Conservation (phyloP, 495 filamentous ascomycete genomes). For the Staphylotrichum longicolle region DNA sequence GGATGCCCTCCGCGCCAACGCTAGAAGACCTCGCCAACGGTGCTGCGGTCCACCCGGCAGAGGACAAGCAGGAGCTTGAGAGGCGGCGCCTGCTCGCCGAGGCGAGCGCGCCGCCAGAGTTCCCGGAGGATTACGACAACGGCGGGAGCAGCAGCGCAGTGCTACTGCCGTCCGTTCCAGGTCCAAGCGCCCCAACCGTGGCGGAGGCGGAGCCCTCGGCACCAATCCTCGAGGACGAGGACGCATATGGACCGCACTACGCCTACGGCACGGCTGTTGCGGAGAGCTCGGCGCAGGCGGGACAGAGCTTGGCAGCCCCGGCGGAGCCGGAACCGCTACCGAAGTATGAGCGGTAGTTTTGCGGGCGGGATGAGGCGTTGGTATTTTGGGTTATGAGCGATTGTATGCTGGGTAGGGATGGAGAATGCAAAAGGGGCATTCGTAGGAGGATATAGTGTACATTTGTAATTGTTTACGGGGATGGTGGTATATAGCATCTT, state of each 20-base stretch:
- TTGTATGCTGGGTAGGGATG: background rate
- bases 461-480: conserved; percentile 18
- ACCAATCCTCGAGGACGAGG: conserved; percentile 65
- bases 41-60: conserved; percentile 43
- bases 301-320: background rate
- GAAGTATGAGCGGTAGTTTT: conserved; percentile 28
- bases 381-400: background rate
- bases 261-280: conserved; percentile 30
- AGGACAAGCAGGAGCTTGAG: conserved; percentile 87
- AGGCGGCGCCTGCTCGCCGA: conserved; percentile 68
- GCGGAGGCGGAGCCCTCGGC: conserved; percentile 55
- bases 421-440: background rate
- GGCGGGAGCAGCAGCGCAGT: conserved; percentile 21
- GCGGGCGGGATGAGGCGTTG: background rate
- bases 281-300: conserved; percentile 19
- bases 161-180: conserved; percentile 15
- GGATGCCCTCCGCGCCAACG: conserved; percentile 46
- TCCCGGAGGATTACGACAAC: conserved; percentile 48
- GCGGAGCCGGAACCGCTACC: conserved; percentile 39
- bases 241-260: conserved; percentile 46
- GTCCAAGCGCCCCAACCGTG: conserved; percentile 20
- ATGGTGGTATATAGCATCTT: conserved; percentile 1
- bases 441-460: conserved; percentile 14
- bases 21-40: conserved; percentile 44
- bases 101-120: conserved; percentile 64